Percentiles rank a stretch among this genome's conserved stretches.
These are phyloP conservation scores for Spirogloea muscicola DNA, from an alignment of 139 green algal species.

Conservation along the genomic window DNA sequence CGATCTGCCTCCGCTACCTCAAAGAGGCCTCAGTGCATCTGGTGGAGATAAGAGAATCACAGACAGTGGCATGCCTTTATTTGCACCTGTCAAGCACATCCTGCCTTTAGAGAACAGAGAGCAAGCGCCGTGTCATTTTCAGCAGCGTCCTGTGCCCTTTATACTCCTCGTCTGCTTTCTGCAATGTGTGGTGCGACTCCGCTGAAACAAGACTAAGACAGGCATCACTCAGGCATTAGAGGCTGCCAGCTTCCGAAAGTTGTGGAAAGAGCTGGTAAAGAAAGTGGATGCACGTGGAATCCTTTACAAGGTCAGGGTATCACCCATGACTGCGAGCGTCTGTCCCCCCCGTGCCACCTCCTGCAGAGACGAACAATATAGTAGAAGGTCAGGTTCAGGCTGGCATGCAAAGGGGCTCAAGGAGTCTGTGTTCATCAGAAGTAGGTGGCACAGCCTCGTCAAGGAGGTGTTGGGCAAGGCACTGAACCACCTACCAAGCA, in stretches of 20 bases:
- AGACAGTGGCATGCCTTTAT: no score
- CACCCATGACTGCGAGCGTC: conserved; percentile 14
- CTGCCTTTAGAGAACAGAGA: conserved; percentile 10
- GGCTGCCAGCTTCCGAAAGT: background rate
- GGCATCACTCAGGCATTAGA: background rate
- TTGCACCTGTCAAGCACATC: conserved; percentile 10
- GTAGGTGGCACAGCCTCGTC: no score
- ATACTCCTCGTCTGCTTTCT: conserved; percentile 8
- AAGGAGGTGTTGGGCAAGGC: no score
- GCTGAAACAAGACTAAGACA: background rate
- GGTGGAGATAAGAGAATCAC: background rate
- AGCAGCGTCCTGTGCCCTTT: background rate
- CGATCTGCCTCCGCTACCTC: background rate
- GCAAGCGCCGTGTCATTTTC: background rate
- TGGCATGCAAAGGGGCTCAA: no score
- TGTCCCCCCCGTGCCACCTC: conserved; percentile 2
- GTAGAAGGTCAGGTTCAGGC: no score
- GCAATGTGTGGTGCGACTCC: background rate
- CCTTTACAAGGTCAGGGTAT: background rate
- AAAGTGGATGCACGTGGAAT: background rate
- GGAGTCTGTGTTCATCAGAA: no score
- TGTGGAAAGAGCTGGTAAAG: background rate
- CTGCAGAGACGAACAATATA: no score
- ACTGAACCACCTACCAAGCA: no score
- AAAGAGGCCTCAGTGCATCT: background rate